Percentiles rank a stretch among this genome's conserved stretches.
Conservation (phyloP, 805 yeast genomes). For the Candida tallmaniae region DNA sequence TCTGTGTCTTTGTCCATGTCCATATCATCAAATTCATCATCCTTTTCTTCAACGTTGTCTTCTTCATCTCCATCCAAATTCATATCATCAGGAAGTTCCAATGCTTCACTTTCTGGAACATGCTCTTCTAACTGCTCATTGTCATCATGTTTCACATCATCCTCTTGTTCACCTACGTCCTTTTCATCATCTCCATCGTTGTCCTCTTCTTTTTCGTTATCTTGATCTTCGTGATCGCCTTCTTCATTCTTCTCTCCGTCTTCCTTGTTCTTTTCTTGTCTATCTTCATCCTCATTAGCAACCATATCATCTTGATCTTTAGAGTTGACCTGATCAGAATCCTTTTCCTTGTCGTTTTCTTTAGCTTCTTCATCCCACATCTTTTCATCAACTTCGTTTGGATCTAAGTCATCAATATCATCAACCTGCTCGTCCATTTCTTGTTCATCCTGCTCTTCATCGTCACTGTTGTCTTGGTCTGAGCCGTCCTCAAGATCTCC, state of each 20-base stretch:
- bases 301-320: conserved; percentile 47
- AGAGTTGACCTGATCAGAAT: conserved; percentile 63
- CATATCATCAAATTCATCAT: conserved; percentile 23
- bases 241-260: conserved; percentile 32
- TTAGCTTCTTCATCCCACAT: conserved; percentile 96
- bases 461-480: conserved; percentile 57
- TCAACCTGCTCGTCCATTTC: conserved; percentile 88
- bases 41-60: conserved; percentile 44
- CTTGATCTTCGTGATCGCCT: conserved; percentile 39
- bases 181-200: conserved; percentile 57
- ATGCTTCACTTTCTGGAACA: conserved; percentile 79
- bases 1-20: conserved; percentile 31
- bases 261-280: conserved; percentile 30
- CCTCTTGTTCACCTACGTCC: conserved; percentile 80
- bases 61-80: conserved; percentile 80
- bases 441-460: conserved; percentile 48
- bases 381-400: conserved; percentile 92
- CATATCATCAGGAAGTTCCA: conserved; percentile 91
- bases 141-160: conserved; percentile 66
- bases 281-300: conserved; percentile 41
- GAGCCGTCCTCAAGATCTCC: conserved; percentile 83
- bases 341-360: conserved; percentile 75
- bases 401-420: conserved; percentile 84
- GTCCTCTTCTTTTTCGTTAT: conserved; percentile 43
- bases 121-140: conserved; percentile 64